Conservation (phyloP, 768 basidiomycete genomes). For the Mrakia frigida region DNA sequence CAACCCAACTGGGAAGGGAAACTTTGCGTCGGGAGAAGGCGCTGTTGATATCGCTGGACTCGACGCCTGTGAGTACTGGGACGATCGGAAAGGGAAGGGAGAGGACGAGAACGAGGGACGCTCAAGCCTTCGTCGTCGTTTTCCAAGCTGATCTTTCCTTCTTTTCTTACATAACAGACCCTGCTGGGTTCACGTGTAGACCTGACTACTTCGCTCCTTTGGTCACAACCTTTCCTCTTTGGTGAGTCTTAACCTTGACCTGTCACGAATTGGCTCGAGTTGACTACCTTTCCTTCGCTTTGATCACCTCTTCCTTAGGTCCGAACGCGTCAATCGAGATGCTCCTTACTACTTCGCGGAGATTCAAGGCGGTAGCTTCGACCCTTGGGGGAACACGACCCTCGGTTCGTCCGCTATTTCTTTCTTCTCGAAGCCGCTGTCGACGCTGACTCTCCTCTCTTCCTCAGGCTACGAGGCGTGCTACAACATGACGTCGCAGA, state of each 20-base stretch:
- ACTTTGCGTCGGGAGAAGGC: constrained; percentile 65
- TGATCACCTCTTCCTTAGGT: too few relatives aligned
- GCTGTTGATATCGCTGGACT: constrained; percentile 63
- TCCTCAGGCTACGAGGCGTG: constrained; percentile 17
- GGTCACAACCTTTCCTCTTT: not conserved
- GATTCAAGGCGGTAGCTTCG: constrained; percentile 5
- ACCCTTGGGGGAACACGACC: not conserved
- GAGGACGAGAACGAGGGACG: too few relatives aligned
- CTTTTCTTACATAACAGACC: not conserved
- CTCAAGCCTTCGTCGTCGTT: too few relatives aligned
- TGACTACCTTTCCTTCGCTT: not conserved
- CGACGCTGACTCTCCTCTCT: too few relatives aligned
- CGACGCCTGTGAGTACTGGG: constrained; percentile 18
- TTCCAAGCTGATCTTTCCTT: constrained; percentile 60
- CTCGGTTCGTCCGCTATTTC: constrained; percentile 39
- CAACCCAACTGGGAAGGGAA: constrained; percentile 37
- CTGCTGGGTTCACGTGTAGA: constrained; percentile 7
- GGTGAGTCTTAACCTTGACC: not conserved
- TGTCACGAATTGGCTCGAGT: not conserved
- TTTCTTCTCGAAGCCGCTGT: too few relatives aligned
- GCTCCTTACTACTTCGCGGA: constrained; percentile 19
- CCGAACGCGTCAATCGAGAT: constrained; percentile 10
- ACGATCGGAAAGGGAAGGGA: too few relatives aligned
- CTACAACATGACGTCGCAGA: constrained; percentile 10
- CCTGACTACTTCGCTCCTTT: not conserved